Conservation (phyloP, 768 basidiomycete genomes). For the Glaciozyma antarctica region DNA sequence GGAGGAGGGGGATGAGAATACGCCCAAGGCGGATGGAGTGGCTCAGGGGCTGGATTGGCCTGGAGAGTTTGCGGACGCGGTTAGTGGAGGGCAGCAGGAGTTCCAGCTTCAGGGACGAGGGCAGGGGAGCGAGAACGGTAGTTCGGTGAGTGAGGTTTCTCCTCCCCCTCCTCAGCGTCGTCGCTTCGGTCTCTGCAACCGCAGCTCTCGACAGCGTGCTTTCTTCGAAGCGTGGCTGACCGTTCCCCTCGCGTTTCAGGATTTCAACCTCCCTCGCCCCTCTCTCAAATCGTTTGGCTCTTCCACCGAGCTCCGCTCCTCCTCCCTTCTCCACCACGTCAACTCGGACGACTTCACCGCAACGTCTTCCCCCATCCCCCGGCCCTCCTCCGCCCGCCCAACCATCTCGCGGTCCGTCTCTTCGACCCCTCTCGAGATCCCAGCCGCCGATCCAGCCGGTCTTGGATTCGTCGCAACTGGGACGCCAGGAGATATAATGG, state of each 20-base stretch:
- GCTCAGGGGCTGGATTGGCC: slow-evolving; percentile 9
- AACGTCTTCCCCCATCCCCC: neutral
- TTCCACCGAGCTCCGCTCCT: slow-evolving; percentile 19
- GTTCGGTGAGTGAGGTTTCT: neutral
- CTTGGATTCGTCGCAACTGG: slow-evolving; percentile 13
- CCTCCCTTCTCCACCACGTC: slow-evolving; percentile 9
- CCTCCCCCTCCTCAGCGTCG: neutral
- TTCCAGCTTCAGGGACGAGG: neutral
- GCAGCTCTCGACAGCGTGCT: neutral
- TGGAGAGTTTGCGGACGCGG: slow-evolving; percentile 2
- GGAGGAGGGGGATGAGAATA: neutral
- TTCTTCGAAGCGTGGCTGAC: neutral
- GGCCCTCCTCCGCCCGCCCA: neutral
- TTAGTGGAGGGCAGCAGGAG: neutral
- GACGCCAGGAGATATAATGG: neutral
- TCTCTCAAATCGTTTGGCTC: slow-evolving; percentile 2
- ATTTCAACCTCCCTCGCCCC: slow-evolving; percentile 24
- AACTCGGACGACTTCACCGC: slow-evolving; percentile 6
- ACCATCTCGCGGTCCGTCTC: neutral
- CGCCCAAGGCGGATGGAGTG: neutral
- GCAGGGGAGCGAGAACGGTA: neutral
- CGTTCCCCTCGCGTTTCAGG: neutral
- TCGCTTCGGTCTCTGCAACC: neutral
- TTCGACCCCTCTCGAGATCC: neutral
- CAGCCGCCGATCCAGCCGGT: slow-evolving; percentile 20